phyloP scores from a whole-genome alignment of 2,329 filamentous ascomycete genomes.

The Anthostomella pinea region DNA sequence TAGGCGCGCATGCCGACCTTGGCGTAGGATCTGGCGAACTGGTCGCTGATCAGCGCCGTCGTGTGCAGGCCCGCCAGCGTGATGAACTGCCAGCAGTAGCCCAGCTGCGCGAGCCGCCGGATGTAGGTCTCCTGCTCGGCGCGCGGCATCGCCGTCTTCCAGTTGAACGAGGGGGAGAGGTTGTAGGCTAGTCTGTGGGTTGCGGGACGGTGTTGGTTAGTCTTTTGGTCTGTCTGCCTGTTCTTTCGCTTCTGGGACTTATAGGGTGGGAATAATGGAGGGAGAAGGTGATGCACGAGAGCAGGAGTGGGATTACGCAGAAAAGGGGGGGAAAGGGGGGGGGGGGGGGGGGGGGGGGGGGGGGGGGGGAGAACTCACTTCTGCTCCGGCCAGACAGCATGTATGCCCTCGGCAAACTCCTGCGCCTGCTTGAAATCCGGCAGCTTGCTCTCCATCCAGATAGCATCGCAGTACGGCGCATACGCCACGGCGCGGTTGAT shows the following conservation, averaged over 20 bases:
- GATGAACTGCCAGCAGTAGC: slow-evolving; percentile 99
- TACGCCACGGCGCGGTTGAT: slow-evolving; percentile 89
- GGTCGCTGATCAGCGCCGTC: slow-evolving; percentile 86
- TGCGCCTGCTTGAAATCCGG: slow-evolving; percentile 88
- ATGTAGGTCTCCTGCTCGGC: slow-evolving; percentile 98
- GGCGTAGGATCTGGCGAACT: slow-evolving; percentile 80
- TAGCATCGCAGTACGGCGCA: slow-evolving; percentile 88
- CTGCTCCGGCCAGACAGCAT: slow-evolving; percentile 92
- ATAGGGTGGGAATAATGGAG: neutral
- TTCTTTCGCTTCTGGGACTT: neutral
- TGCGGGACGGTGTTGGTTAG: slow-evolving; percentile 7
- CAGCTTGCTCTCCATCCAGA: slow-evolving; percentile 99
- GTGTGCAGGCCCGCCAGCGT: slow-evolving; percentile 97
- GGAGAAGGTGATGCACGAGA: neutral
- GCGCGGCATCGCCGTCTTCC: slow-evolving; percentile 93
- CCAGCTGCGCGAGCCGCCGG: slow-evolving; percentile 75
- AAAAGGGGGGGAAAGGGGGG: neutral
- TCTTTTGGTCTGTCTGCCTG: too few species aligned
- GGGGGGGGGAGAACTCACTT: slow-evolving; percentile 60
- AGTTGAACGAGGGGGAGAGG: slow-evolving; percentile 98
- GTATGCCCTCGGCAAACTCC: slow-evolving; percentile 90
- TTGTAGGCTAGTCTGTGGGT: slow-evolving; percentile 82
- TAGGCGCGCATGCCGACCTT: slow-evolving; percentile 91
- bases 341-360: neutral
- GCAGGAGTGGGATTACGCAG: neutral